phyloP scores from a whole-genome alignment of 1,139 yeast genomes.

The Kodamaea sp. region DNA sequence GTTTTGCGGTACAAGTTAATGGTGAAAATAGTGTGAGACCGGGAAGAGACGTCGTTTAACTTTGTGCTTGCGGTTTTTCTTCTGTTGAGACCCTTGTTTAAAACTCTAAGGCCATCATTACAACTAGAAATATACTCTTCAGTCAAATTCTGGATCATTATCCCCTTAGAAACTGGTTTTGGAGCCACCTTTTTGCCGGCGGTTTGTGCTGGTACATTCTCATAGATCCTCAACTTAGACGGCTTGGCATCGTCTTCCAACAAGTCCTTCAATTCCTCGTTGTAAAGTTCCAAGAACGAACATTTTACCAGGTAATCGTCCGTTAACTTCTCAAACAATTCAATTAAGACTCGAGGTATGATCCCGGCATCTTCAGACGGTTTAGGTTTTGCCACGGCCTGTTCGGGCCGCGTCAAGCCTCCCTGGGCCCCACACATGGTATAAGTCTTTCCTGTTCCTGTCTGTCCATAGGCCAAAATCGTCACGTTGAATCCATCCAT shows the following conservation, averaged over 20 bases:
- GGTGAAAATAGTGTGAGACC: constrained; percentile 75
- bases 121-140: constrained; percentile 57
- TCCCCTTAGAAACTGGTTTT: constrained; percentile 13
- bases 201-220: constrained; percentile 16
- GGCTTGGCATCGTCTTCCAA: constrained; percentile 42
- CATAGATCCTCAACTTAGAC: constrained; percentile 52
- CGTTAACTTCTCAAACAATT: constrained; percentile 50
- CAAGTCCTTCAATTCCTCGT: constrained; percentile 69
- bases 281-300: constrained; percentile 72
- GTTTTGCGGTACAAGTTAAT: constrained; percentile 54
- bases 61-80: constrained; percentile 70
- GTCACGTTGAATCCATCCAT: constrained; percentile 76
- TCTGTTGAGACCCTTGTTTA: constrained; percentile 56
- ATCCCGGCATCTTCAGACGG: constrained; percentile 49
- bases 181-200: constrained; percentile 2
- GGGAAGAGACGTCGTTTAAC: constrained; percentile 66
- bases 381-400: constrained; percentile 11
- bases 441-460: constrained; percentile 87
- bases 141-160: constrained; percentile 54
- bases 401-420: background rate
- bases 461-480: constrained; percentile 84
- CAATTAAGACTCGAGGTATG: constrained; percentile 63
- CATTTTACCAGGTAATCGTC: constrained; percentile 64
- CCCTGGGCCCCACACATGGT: constrained; percentile 73
- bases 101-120: constrained; percentile 51